phyloP scores from a whole-genome alignment of 768 basidiomycete species.

The Kwoniella heveanensis region DNA sequence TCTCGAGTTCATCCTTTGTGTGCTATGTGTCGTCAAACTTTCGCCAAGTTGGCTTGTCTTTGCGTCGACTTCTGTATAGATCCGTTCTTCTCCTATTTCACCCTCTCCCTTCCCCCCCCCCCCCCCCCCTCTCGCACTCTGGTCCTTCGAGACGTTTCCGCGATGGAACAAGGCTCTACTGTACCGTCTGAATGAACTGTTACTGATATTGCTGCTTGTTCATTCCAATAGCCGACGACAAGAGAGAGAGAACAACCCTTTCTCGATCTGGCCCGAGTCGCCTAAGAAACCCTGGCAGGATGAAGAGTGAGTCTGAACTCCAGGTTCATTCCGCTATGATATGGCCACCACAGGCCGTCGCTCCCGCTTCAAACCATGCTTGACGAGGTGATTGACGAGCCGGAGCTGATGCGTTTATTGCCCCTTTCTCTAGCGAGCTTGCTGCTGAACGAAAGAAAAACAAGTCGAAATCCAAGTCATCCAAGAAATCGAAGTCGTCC shows the following conservation, averaged over 20 bases:
- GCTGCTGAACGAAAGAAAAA: slow-evolving; percentile 39
- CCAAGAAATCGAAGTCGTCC: slow-evolving; percentile 29
- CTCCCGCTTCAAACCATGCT: neutral
- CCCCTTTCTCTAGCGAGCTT: slow-evolving; percentile 30
- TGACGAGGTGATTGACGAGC: neutral
- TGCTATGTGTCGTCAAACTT: too few species aligned
- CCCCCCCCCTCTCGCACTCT: too few species aligned
- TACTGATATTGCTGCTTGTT: neutral
- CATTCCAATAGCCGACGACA: slow-evolving; percentile 37
- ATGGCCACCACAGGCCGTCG: neutral
- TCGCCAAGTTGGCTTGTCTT: too few species aligned
- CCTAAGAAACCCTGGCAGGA: slow-evolving; percentile 50
- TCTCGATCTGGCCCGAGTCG: slow-evolving; percentile 54
- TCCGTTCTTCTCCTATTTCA: too few species aligned
- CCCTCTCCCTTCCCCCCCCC: too few species aligned
- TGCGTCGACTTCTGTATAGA: too few species aligned
- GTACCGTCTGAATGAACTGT: too few species aligned
- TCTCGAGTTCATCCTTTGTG: too few species aligned
- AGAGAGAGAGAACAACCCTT: slow-evolving; percentile 46
- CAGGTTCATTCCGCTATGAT: too few species aligned
- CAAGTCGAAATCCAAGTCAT: slow-evolving; percentile 24
- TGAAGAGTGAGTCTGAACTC: slow-evolving; percentile 43
- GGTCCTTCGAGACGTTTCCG: too few species aligned
- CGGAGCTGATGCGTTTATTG: neutral
- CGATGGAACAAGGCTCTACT: too few species aligned